Evolutionary conservation across 768 basidiomycete species (phyloP), one percentile per base, ranked within the genome.

Genomic region (Arthromyces matolae): DNA sequence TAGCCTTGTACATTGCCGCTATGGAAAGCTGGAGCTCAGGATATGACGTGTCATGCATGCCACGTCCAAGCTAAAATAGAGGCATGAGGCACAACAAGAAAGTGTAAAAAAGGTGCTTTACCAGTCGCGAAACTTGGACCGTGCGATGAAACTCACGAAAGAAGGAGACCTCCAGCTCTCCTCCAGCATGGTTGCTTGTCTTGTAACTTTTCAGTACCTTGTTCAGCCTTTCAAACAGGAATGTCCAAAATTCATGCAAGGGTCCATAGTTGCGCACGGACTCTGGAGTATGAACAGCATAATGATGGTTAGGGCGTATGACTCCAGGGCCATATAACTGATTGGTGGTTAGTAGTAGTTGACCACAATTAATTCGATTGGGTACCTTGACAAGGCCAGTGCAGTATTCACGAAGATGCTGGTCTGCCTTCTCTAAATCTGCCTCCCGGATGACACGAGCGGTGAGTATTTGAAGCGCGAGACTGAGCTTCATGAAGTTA

Each of bases 181-280:
- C 68, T 0, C 61, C 57, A 5, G 28, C 50, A 33, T 65, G 67
- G 33, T 69, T 68, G 31, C 60, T 63, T 0, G 66, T 67, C 25
- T 62, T 63, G 52, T 63, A 69, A 5, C 56, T 54, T 52, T 71
- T 71, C 5, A 71, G 47, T 3, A 70, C 58, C 25, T 66, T 67
- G 49, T 71, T 71, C 1, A 71, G 45, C 0, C 62, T 48, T 34
- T 71, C 71, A 18, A 64, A 66, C 0, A 69, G 55, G 41, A 71
- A 72, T 0, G 58, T 65, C 70, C 69, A 72, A 42, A 70, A 72
- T 7, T 59, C 59, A 23, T 67, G 62, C 0, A 72, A 48, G 3
- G 71, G n/a, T n/a, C n/a, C n/a, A n/a, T n/a, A n/a, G n/a, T n/a
- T n/a, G n/a, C n/a, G n/a, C n/a, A n/a, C n/a, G n/a, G n/a, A n/a